These are phyloP conservation scores for Saccharomycopsis sp. DNA, from an alignment of 805 yeast species.

Conservation along the genomic window DNA sequence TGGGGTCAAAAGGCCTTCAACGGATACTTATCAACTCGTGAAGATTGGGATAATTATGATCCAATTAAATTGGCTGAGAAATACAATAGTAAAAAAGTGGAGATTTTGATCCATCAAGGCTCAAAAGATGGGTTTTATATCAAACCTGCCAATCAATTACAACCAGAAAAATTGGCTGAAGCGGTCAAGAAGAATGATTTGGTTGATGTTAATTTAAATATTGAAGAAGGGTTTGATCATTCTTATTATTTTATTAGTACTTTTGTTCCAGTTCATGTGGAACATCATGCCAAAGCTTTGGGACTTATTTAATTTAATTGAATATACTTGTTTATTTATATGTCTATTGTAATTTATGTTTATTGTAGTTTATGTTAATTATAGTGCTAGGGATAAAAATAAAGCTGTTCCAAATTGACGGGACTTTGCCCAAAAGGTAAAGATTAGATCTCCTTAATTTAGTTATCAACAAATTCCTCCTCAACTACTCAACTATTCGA, in stretches of 20 bases:
- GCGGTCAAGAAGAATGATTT: slow-evolving; percentile 46
- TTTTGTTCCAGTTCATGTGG: slow-evolving; percentile 75
- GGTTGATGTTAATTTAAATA: slow-evolving; percentile 46
- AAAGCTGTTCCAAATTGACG: no score
- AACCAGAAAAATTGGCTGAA: slow-evolving; percentile 60
- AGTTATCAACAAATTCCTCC: no score
- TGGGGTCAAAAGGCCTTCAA: slow-evolving; percentile 87
- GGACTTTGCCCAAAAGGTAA: no score
- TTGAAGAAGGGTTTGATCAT: slow-evolving; percentile 84
- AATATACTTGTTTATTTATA: no score
- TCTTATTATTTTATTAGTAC: slow-evolving; percentile 77
- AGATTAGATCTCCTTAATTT: no score
- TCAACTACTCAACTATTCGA: no score
- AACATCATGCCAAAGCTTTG: slow-evolving; percentile 61
- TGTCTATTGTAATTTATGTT: no score
- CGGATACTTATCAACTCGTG: slow-evolving; percentile 59
- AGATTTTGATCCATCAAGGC: slow-evolving; percentile 77
- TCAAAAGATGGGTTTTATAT: slow-evolving; percentile 61
- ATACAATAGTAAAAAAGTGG: slow-evolving; percentile 35
- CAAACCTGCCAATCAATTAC: slow-evolving; percentile 39
- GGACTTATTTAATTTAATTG: slow-evolving; percentile 1
- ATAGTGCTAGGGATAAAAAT: no score
- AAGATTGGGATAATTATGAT: slow-evolving; percentile 64
- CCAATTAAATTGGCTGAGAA: slow-evolving; percentile 64
- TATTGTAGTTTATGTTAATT: no score